Evolutionary conservation across 371 early-diverging fungal species (phyloP).

Genomic region (Rhizopus arrhizus): DNA sequence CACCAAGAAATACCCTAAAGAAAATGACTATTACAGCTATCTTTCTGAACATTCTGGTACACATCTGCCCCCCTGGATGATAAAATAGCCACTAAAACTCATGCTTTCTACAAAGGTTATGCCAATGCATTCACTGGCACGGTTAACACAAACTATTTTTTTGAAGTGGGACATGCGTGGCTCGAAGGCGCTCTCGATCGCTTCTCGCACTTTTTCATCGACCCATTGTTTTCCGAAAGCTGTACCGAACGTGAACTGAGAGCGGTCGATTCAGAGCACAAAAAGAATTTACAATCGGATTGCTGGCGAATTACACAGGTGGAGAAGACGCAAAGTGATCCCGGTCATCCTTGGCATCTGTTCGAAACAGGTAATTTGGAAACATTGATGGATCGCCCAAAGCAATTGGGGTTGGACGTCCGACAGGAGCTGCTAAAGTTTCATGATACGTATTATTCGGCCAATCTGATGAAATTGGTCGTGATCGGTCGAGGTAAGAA

Average conservation of each 20-base stretch:
- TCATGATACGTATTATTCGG: slow-evolving; percentile 87
- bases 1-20: slow-evolving; percentile 83
- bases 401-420: slow-evolving; percentile 72
- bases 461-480: slow-evolving; percentile 93
- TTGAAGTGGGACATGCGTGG: slow-evolving; percentile 82
- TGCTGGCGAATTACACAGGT: slow-evolving; percentile 84
- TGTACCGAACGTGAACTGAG: slow-evolving; percentile 90
- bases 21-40: slow-evolving; percentile 90
- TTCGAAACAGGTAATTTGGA: slow-evolving; percentile 87
- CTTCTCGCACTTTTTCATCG: slow-evolving; percentile 93
- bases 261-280: slow-evolving; percentile 95
- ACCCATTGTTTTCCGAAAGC: slow-evolving; percentile 82
- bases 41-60: slow-evolving; percentile 84
- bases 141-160: slow-evolving; percentile 93
- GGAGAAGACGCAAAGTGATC: slow-evolving; percentile 71
- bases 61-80: no score
- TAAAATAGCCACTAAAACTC: no score
- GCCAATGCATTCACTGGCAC: slow-evolving; percentile 94
- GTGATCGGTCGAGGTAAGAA: slow-evolving; percentile 82
- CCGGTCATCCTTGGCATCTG: slow-evolving; percentile 79
- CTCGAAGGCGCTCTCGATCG: slow-evolving; percentile 93
- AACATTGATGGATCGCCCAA: slow-evolving; percentile 78
- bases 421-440: slow-evolving; percentile 84
- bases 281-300: slow-evolving; percentile 89
- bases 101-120: slow-evolving; percentile 31